Base-by-base conservation (phyloP, 2,329 filamentous ascomycete genomes). In the Sarocladium strictum region DNA sequence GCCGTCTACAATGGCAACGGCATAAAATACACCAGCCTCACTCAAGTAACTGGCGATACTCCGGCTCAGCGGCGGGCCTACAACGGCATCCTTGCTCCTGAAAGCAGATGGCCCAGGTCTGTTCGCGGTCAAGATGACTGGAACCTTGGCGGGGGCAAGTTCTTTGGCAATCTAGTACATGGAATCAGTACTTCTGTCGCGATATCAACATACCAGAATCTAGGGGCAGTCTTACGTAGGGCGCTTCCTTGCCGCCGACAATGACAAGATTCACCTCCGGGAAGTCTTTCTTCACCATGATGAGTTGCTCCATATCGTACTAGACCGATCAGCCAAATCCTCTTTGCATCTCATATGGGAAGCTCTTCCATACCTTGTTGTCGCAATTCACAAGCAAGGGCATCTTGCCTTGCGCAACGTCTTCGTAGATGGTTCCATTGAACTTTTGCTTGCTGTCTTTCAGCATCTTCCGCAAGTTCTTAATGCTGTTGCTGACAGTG, bases 1-100 rank as follows among this genome's bases (percentile, higher is more conserved):
- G 7, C 23, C 17, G 17, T 43, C 38, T 9, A 23, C 23, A 14
- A 43, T 23, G 3, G 38, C 19, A 23, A 43, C 23, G 19, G n/a
- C 38, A 23, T 5, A 43, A 9, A 21, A 23, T 7, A 43, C 38
- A 21, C 38, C 38, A 21, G n/a, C n/a, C 14, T 43, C 71, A 14
- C 60, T 60, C 15, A 77, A 63, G 1, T 72, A 63, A 10, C 69
- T 65, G 1, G 72, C 70, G 1, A 71, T 63, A 38, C 67, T 72
- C 27, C 61, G 64, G 3, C 64, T 70, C 3, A 77, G 65, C 2
- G 75, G 75, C 3, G 73, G 74, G 0, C 74, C 74, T 0, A 69
- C 62, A 0, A 76, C 63, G 2, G 66, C 63, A 41, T 72, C 65
- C 11, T 65, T 65, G 38, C 66, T 69, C 6, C 72, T 67, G 62